These are phyloP conservation scores for Casuarina glauca DNA, from an alignment of 306 rosid species.

Conservation along the genomic window DNA sequence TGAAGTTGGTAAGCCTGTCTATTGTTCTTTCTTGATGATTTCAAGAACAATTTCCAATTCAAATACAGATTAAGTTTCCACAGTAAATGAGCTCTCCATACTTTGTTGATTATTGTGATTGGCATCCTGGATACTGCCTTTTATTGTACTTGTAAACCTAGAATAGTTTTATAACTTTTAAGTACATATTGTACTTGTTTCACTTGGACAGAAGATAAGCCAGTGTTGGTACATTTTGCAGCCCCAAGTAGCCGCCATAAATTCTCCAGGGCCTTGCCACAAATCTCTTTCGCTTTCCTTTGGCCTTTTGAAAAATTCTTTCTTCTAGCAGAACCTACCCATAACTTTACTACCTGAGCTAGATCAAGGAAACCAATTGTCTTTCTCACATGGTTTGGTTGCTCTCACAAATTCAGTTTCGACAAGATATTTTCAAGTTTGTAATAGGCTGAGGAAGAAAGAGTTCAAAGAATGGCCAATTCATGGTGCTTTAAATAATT, in stretches of 20 bases:
- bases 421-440: neutral
- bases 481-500: neutral
- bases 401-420: neutral
- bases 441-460: neutral
- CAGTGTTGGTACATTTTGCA: neutral
- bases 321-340: neutral
- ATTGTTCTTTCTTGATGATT: constrained; percentile 6
- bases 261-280: neutral
- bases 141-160: neutral
- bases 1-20: constrained; percentile 72
- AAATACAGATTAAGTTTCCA: neutral
- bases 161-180: neutral
- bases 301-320: too few relatives aligned
- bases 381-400: neutral
- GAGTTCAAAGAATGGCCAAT: neutral
- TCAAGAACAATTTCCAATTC: constrained; percentile 11
- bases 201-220: neutral
- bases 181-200: neutral
- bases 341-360: neutral
- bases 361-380: neutral
- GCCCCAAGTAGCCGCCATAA: neutral
- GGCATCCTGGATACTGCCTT: neutral
- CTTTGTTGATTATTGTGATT: neutral
- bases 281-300: too few relatives aligned
- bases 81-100: neutral